Percentiles rank a stretch among this genome's conserved stretches.
Conservation (phyloP, 139 green algal species). For the Nannochloris sp. region DNA sequence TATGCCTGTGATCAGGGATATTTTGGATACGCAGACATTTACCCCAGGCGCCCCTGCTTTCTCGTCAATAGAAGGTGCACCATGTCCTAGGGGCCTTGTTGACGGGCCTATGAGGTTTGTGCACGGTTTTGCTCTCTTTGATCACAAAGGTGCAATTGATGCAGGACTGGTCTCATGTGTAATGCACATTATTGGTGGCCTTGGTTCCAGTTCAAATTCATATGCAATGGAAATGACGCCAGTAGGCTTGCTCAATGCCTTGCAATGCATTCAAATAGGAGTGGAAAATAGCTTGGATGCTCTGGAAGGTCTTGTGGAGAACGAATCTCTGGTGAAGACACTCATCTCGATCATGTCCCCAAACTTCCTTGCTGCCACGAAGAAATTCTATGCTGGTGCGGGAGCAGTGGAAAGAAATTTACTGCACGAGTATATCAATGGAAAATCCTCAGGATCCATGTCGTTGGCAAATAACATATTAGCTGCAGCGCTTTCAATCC, state of each 20-base stretch:
- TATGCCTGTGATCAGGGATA: too few relatives aligned
- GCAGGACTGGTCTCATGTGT: too few relatives aligned
- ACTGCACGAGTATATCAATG: background rate
- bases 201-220: background rate
- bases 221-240: slow-evolving; percentile 47
- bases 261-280: slow-evolving; percentile 29
- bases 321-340: slow-evolving; percentile 22
- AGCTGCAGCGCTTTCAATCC: background rate
- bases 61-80: too few relatives aligned
- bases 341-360: slow-evolving; percentile 39
- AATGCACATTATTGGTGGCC: too few relatives aligned
- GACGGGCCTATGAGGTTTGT: too few relatives aligned
- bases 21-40: too few relatives aligned
- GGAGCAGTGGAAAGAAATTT: slow-evolving; percentile 3
- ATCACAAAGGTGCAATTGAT: too few relatives aligned
- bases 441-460: background rate
- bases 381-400: slow-evolving; percentile 10
- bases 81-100: too few relatives aligned
- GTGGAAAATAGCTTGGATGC: slow-evolving; percentile 24
- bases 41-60: too few relatives aligned
- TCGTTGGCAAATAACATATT: background rate
- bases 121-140: too few relatives aligned
- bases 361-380: background rate
- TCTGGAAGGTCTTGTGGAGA: slow-evolving; percentile 23
- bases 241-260: slow-evolving; percentile 33